Evolutionary conservation across 1,284 basidiomycete species (phyloP), one percentile per base, ranked within the genome.

Genomic region (Ustilago esculenta): DNA sequence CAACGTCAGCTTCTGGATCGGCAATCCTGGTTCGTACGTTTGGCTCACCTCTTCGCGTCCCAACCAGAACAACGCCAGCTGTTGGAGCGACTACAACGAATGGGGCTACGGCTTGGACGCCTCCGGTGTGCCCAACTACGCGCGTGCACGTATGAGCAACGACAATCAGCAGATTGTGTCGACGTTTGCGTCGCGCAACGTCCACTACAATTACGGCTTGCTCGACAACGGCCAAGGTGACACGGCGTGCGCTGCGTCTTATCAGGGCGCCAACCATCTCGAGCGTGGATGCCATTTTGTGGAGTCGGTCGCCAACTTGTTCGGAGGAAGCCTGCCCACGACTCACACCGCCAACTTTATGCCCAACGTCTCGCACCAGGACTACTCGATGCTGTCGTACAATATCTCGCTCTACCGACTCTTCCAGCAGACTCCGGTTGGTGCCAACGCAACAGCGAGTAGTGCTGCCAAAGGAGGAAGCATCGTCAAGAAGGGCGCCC

Each of bases 141-240:
- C 51, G 7, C 70, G 76, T 21, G 41, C 61, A n/a, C 61, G 73
- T 17, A 72, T 79, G 33, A 44, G 39, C 11, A 42, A 65, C 25
- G 43, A 70, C 56, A 60, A 55, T 24, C 39, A 56, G 29, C 24
- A 53, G 14, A 35, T 80, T 10, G 23, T 78, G 10, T 32, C 58
- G 2, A 52, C 54, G 2, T 81, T 67, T 60, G 46, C 30, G 10
- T 37, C 40, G 18, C 67, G 78, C 20, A 73, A 66, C 23, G 64
- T 81, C 14, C 71, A 76, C 54, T 75, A 72, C 49, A 74, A 69
- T 33, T 56, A 73, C 5, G 79, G 65, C 4, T 40, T 81, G 11
- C 49, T 73, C 10, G 79, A 81, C 54, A 80, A 80, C 35, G 78
- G 78, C 21, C 57, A 66, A 25, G 76, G 75, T 17, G 76, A 76